Evolutionary conservation across 192 early-diverging fungal genomes (phyloP), one percentile per base, ranked within the genome.

Genomic region (Gaertneriomyces sp.): DNA sequence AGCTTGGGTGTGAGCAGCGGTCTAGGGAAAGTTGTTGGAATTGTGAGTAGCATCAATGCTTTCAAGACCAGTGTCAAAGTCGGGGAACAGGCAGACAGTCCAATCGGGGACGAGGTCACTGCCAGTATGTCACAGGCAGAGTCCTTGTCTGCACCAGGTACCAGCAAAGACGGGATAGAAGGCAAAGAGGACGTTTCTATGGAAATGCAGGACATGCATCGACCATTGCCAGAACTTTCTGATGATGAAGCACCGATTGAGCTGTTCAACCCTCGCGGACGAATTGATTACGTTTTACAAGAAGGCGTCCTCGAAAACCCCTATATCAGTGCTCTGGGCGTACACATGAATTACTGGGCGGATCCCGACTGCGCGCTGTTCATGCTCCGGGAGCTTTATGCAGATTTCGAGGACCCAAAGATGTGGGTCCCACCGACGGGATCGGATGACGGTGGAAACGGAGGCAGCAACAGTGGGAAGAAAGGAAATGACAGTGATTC

Each of bases 251-350:
- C 73, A 42, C 73, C 66, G 47, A 52, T 80, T 7, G 66, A 67
- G 43, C 14, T 16, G 47, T 65, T 83, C 6, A 90, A 90, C 69
- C 72, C 71, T 1, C 73, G 70, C 20, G 88, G 88, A 6, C 61
- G 88, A 8, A 64, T 90, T 0, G 88, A 90, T 63, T 90, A 77
- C 64, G 78, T 71, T 17, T 47, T 89, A 10, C 88, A 90, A 64
- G 87, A 85, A 70, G 80, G 83, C 6, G 66, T 89, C 39, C 66
- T 90, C 25, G 87, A 90, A 60, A 89, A 89, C 54, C 79, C 85
- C n/a, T 88, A 89, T 51, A 59, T 90, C 42, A 75, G 72, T 12
- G 84, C 86, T n/a, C 72, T 90, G 47, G 80, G 74, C 42, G 81
- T 76, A 4, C 87, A 89, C 70, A 84, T 88, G 74, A 78, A 76